Percentiles rank a stretch among this genome's conserved stretches.
Evolutionary conservation across 2,329 filamentous ascomycete species (phyloP).

Genomic region (Penicillium capsulatum): DNA sequence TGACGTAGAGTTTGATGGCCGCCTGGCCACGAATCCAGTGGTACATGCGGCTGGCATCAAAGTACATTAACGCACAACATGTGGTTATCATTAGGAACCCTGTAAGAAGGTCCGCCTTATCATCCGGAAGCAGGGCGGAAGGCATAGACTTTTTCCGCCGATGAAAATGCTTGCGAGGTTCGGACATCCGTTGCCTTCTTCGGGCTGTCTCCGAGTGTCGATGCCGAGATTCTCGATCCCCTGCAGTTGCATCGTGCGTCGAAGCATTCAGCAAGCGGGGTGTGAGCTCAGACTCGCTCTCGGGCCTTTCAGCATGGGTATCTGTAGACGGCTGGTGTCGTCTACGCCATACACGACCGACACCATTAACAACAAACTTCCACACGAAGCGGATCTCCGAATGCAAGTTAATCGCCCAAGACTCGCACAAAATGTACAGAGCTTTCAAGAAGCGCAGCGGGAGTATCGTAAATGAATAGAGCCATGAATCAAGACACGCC

Average conservation of each 20-base stretch:
- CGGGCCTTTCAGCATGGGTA: slow-evolving; percentile 12
- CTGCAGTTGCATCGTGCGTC: slow-evolving; percentile 11
- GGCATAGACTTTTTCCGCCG: slow-evolving; percentile 77
- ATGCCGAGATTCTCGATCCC: slow-evolving; percentile 23
- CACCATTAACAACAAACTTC: slow-evolving; percentile 72
- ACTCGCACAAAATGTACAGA: slow-evolving; percentile 67
- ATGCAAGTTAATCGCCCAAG: slow-evolving; percentile 69
- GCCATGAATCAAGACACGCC: slow-evolving; percentile 91
- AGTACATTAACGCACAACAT: slow-evolving; percentile 76
- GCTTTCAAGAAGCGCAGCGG: slow-evolving; percentile 84
- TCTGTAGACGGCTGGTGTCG: slow-evolving; percentile 31
- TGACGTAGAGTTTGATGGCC: slow-evolving; percentile 96
- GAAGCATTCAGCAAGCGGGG: slow-evolving; percentile 14
- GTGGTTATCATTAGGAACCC: slow-evolving; percentile 83
- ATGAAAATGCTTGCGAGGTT: slow-evolving; percentile 49
- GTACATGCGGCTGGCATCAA: slow-evolving; percentile 97
- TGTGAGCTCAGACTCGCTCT: slow-evolving; percentile 20
- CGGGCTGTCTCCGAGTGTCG: slow-evolving; percentile 20
- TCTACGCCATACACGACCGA: slow-evolving; percentile 73
- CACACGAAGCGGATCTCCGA: slow-evolving; percentile 69
- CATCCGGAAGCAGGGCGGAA: slow-evolving; percentile 76
- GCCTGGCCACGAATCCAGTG: slow-evolving; percentile 95
- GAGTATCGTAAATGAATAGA: slow-evolving; percentile 93
- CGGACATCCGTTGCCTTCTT: slow-evolving; percentile 27
- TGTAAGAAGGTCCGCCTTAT: slow-evolving; percentile 93